These are phyloP conservation scores for Alternaria brassicicola DNA, from an alignment of 2,329 filamentous ascomycete genomes.

Conservation along the genomic window DNA sequence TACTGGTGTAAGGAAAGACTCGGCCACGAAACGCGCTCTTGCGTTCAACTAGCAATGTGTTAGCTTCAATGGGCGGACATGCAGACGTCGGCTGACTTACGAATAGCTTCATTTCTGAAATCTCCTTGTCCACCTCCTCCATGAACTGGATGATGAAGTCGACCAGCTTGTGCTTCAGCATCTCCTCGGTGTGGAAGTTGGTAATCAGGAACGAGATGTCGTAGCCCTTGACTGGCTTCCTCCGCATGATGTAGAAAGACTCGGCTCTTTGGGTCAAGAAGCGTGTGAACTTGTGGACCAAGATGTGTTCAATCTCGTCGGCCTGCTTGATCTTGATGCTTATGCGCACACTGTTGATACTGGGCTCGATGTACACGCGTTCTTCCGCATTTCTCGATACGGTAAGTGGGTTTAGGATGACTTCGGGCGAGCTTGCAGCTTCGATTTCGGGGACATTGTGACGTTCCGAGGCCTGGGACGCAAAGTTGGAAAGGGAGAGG, in stretches of 20 bases:
- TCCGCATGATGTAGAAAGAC: conserved; percentile 92
- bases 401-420: conserved; percentile 87
- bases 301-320: conserved; percentile 96
- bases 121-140: conserved; percentile 99
- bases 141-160: conserved; percentile 99
- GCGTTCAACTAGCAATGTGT: conserved; percentile 77
- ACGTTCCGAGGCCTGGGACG: conserved; percentile 92
- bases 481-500: conserved; percentile 94
- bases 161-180: conserved; percentile 98
- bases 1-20: conserved; percentile 96
- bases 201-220: conserved; percentile 99
- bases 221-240: conserved; percentile 98
- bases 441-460: conserved; percentile 99
- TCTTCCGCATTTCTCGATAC: conserved; percentile 97
- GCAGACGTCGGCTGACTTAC: conserved; percentile 60
- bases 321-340: conserved; percentile 99
- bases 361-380: conserved; percentile 92
- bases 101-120: conserved; percentile 99
- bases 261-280: conserved; percentile 97
- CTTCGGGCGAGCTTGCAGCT: conserved; percentile 88
- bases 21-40: conserved; percentile 93
- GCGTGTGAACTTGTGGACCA: conserved; percentile 97
- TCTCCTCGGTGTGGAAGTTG: conserved; percentile 97
- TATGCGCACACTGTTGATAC: conserved; percentile 94
- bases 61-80: conserved; percentile 26